A percentile compares a stretch with the other conserved stretches of the same genome.
Conservation (phyloP, 805 yeast genomes). For the Candida chauliodis region DNA sequence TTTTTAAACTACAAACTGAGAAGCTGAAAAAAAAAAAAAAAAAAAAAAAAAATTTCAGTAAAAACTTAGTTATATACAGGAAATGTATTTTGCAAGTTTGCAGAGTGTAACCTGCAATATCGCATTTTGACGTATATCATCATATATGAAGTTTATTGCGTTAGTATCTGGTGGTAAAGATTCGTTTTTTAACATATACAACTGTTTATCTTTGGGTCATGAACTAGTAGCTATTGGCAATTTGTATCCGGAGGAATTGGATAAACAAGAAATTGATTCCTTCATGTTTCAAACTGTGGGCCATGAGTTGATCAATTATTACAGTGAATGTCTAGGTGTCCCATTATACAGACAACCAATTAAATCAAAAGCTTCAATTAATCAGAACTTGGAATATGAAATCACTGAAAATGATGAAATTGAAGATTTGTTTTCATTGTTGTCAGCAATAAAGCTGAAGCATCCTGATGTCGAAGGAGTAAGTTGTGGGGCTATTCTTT, state of each 20-base stretch:
- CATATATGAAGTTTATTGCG: conserved; percentile 82
- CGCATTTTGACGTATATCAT: neutral
- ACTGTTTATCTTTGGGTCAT: conserved; percentile 84
- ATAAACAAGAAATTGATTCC: conserved; percentile 73
- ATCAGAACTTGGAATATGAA: conserved; percentile 65
- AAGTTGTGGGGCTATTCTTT: conserved; percentile 92
- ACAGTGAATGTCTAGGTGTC: conserved; percentile 67
- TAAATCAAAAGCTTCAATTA: conserved; percentile 51
- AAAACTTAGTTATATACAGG: conserved; percentile 4
- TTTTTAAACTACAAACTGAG: conserved; percentile 3
- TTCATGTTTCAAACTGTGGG: conserved; percentile 99
- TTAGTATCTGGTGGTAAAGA: conserved; percentile 95
- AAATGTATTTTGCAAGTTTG: neutral
- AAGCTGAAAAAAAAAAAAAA: neutral
- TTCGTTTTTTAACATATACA: conserved; percentile 84
- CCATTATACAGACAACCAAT: conserved; percentile 77
- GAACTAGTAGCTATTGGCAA: conserved; percentile 83
- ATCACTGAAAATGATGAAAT: conserved; percentile 78
- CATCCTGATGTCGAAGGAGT: conserved; percentile 82
- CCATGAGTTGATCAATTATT: conserved; percentile 65
- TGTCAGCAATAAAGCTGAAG: conserved; percentile 41
- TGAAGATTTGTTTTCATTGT: conserved; percentile 66
- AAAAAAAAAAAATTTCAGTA: conserved; percentile 1
- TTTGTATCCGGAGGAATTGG: conserved; percentile 44
- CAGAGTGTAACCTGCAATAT: conserved; percentile 1